Base-by-base conservation (phyloP, 345 rosid species). In the Populus pruinosa region DNA sequence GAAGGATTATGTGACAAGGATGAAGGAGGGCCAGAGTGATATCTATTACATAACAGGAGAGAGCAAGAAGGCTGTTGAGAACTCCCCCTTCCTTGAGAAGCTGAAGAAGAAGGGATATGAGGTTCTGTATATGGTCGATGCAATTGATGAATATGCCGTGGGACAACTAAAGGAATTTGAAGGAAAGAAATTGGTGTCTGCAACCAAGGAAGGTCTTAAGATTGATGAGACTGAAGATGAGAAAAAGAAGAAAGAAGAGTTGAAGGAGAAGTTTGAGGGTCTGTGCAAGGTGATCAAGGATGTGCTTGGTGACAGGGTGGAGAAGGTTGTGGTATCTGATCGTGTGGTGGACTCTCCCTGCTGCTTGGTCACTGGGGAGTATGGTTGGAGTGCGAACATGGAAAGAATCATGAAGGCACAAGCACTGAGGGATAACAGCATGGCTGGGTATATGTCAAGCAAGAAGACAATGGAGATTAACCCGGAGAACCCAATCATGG, bases 1-100 rank as follows among this genome's bases (percentile, higher is more conserved):
- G 17, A 79, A 79, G 78, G 82, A 79, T 69, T 79, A 79, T 23
- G 82, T 79, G 9, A 79, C 78, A 7, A 74, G 82, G 69, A 73
- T 73, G 82, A 79, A 79, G 78, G 82, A 74, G 50, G 78, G 82
- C 10, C 82, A 79, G 70, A 69, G 64, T 56, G 81, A 78, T 21
- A 78, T 78, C 68, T 78, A 65, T 77, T 78, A 78, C 56, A 78
- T 78, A 8, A 78, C 82, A 39, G 74, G 78, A 67, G 82, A 74
- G 41, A 79, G 80, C 80, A 77, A 70, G 75, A 77, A 77, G 75
- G 80, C 75, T 4, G 80, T 77, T 59, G 80, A 77, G 75, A 77
- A 77, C 70, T 77, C 75, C 35, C 80, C 80, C 3, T 77, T 77
- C 80, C 75, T 77, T n/a, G 79, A 76, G 67, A 76, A 76, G 61